Evolutionary conservation across 2,329 filamentous ascomycete species (phyloP).

Genomic region (Mycosphaerella sp.): DNA sequence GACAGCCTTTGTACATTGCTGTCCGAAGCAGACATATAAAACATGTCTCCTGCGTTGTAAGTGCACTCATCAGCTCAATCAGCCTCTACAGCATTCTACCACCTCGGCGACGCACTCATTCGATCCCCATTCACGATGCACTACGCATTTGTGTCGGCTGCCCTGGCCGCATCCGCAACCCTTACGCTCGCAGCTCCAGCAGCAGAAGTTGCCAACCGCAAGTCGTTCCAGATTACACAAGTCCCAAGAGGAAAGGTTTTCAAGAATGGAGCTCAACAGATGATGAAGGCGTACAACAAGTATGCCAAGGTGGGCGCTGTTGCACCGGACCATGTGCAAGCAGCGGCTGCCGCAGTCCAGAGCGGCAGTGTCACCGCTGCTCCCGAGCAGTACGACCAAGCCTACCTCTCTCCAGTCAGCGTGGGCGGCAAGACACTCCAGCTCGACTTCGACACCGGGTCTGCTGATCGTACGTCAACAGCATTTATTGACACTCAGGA

Average conservation of each 20-base stretch:
- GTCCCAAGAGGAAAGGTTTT: slow-evolving; percentile 25
- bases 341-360: slow-evolving; percentile 34
- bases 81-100: slow-evolving; percentile 4
- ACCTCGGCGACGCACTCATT: background rate
- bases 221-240: slow-evolving; percentile 29
- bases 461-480: slow-evolving; percentile 45
- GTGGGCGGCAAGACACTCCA: slow-evolving; percentile 58
- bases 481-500: background rate
- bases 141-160: slow-evolving; percentile 23
- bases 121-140: slow-evolving; percentile 25
- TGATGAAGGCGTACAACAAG: slow-evolving; percentile 39
- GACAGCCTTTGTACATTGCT: background rate
- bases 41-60: slow-evolving; percentile 4
- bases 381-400: slow-evolving; percentile 36
- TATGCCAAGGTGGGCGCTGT: slow-evolving; percentile 28
- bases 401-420: slow-evolving; percentile 49
- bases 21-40: slow-evolving; percentile 12
- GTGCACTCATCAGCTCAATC: background rate
- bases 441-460: slow-evolving; percentile 66
- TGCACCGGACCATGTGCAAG: slow-evolving; percentile 25
- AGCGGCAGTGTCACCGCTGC: slow-evolving; percentile 37
- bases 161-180: slow-evolving; percentile 28
- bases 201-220: slow-evolving; percentile 20
- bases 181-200: slow-evolving; percentile 29
- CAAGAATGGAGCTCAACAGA: slow-evolving; percentile 36